A percentile compares a stretch with the other conserved stretches of the same genome.
Evolutionary conservation across 2,329 filamentous ascomycete species (phyloP).

Genomic region (Penicillium sp.): DNA sequence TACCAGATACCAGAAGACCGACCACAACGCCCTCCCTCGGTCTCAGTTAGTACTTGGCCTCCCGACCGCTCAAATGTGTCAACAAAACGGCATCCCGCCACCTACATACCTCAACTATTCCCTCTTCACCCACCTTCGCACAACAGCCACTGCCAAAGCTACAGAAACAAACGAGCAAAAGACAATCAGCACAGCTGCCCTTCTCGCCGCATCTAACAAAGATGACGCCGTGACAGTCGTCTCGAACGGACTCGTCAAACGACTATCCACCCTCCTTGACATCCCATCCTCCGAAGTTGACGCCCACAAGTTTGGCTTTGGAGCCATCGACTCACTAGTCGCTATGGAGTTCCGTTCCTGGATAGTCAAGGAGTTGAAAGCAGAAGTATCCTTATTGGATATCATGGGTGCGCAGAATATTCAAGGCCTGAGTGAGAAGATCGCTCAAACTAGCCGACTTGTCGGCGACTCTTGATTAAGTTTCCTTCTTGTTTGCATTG

Average conservation of each 20-base stretch:
- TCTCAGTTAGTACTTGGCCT: conserved; percentile 20
- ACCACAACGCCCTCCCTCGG: neutral
- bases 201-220: conserved; percentile 1
- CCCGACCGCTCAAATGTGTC: conserved; percentile 19
- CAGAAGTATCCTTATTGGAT: conserved; percentile 24
- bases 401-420: conserved; percentile 22
- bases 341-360: conserved; percentile 32
- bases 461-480: neutral
- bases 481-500: neutral
- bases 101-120: conserved; percentile 26
- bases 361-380: conserved; percentile 27
- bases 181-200: conserved; percentile 5
- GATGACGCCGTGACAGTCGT: conserved; percentile 11
- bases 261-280: conserved; percentile 21
- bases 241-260: conserved; percentile 14
- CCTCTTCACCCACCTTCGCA: conserved; percentile 22
- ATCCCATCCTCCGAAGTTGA: conserved; percentile 27
- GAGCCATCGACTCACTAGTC: conserved; percentile 28
- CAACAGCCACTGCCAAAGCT: neutral
- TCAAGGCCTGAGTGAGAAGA: conserved; percentile 16
- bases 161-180: conserved; percentile 4
- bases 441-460: conserved; percentile 11
- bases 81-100: conserved; percentile 14
- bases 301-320: conserved; percentile 20
- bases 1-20: neutral